Evolutionary conservation across 2,329 filamentous ascomycete species (phyloP).

Genomic region (Fusarium multiceps): DNA sequence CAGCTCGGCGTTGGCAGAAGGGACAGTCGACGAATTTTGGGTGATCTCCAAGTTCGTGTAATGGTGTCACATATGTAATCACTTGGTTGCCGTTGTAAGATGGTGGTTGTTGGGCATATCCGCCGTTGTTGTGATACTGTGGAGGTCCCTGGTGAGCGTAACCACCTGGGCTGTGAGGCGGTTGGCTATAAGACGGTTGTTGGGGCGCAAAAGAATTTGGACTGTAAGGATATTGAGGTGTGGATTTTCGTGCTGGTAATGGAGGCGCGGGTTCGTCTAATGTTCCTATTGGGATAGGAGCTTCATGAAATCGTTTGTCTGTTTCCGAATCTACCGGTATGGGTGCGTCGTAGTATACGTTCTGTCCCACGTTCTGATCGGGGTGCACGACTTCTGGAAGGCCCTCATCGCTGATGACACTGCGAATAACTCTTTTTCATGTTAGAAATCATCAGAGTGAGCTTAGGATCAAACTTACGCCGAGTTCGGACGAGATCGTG

Average conservation of each 20-base stretch:
- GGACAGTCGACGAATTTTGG: constrained; percentile 43
- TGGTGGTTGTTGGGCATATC: background rate
- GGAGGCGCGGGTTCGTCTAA: constrained; percentile 1
- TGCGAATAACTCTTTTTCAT: constrained; percentile 12
- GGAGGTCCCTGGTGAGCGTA: background rate
- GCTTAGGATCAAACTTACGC: background rate
- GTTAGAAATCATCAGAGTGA: background rate
- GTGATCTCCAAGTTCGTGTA: constrained; percentile 37
- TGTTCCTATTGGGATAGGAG: constrained; percentile 13
- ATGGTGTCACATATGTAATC: constrained; percentile 33
- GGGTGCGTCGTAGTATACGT: constrained; percentile 23
- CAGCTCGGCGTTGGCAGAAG: constrained; percentile 32
- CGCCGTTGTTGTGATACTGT: background rate
- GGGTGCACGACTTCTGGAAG: constrained; percentile 35
- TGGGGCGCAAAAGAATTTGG: background rate
- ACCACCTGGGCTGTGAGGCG: background rate
- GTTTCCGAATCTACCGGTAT: constrained; percentile 36
- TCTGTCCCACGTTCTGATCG: background rate
- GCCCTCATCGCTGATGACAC: constrained; percentile 27
- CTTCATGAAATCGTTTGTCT: constrained; percentile 11
- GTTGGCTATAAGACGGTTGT: background rate
- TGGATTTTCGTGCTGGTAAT: background rate
- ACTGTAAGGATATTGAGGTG: background rate
- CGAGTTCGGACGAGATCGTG: background rate
- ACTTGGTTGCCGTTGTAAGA: background rate